phyloP scores from a whole-genome alignment of 1,139 yeast species.

The Debaryomycetaceae sp. region DNA sequence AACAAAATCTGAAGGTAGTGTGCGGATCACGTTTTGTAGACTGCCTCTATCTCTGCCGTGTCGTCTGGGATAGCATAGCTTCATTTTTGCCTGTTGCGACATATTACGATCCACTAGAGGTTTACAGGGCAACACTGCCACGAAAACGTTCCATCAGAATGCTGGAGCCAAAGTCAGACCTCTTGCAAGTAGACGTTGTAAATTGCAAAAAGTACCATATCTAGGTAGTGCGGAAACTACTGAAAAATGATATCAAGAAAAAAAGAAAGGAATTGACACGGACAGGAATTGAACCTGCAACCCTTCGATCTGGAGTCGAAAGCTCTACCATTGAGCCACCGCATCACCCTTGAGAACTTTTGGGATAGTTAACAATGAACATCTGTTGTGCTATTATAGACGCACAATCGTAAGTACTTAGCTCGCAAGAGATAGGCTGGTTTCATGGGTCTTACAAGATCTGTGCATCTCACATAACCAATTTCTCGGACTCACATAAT shows the following conservation, averaged over 20 bases:
- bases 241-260: constrained; percentile 4
- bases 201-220: background rate
- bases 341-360: constrained; percentile 47
- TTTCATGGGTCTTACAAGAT: no score
- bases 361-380: background rate
- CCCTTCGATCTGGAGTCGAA: constrained; percentile 66
- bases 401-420: no score
- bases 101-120: no score
- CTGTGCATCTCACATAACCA: no score
- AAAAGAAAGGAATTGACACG: constrained; percentile 25
- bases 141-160: no score
- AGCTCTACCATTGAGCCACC: constrained; percentile 95
- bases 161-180: background rate
- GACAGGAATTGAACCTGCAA: constrained; percentile 38
- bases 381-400: background rate
- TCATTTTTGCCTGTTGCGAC: no score
- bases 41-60: no score
- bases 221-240: background rate
- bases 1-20: constrained; percentile 8
- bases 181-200: background rate
- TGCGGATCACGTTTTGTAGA: background rate
- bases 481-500: no score
- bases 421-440: no score
- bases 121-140: background rate
- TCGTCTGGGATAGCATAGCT: no score